Percentiles rank a stretch among this genome's conserved stretches.
phyloP scores from a whole-genome alignment of 1,139 yeast species.

The Saccharomyces hybrid region DNA sequence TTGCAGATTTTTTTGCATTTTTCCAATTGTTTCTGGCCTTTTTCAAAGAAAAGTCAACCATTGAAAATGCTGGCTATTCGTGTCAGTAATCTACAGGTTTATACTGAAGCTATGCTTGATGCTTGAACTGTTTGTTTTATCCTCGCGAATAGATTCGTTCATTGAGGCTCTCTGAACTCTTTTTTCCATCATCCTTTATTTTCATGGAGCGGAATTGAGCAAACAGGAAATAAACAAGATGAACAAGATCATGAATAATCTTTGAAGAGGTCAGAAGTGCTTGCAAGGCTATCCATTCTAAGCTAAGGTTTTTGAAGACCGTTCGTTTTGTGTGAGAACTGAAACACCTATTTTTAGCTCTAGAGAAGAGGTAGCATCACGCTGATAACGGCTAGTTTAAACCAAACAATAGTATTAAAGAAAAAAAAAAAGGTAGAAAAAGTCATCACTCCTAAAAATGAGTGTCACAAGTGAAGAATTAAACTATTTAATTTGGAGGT shows the following conservation, averaged over 20 bases:
- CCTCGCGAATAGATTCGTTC: background rate
- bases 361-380: background rate
- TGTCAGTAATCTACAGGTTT: background rate
- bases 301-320: background rate
- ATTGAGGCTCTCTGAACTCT: background rate
- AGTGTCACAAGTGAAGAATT: slow-evolving; percentile 77
- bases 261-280: background rate
- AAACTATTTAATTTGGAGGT: slow-evolving; percentile 88
- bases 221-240: background rate
- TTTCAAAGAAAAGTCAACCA: slow-evolving; percentile 32
- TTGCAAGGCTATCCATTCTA: background rate
- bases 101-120: background rate
- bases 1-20: slow-evolving; percentile 8
- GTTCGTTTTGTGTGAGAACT: background rate
- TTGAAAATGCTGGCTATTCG: slow-evolving; percentile 4
- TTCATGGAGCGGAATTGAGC: background rate
- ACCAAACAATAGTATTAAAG: background rate
- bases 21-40: slow-evolving; percentile 30
- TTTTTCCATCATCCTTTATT: background rate
- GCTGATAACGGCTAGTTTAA: background rate
- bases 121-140: background rate
- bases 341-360: background rate
- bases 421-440: background rate
- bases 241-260: background rate
- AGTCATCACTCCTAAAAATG: slow-evolving; percentile 37